Base-by-base conservation (phyloP, 768 basidiomycete genomes). In the Hydnomerulius pinastri region DNA sequence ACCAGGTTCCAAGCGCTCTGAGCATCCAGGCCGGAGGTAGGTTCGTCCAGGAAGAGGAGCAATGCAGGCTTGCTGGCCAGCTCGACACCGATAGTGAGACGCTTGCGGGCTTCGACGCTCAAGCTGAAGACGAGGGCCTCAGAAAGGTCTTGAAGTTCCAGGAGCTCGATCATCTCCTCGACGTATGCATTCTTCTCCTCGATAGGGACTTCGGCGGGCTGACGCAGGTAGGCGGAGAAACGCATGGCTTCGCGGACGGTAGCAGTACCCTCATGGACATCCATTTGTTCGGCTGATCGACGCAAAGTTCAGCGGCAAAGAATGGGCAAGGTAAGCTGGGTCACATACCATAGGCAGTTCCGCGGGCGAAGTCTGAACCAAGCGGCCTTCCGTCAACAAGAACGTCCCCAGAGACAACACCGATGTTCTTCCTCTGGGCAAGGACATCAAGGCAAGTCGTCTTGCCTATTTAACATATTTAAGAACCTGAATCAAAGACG, bases 1-100 rank as follows among this genome's bases (percentile, higher is more conserved):
- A 91, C 80, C 25, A 92, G 71, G 60, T 87, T 86, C 87, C 87
- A 91, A 3, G 91, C 90, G 46, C 83, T 86, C 62, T 81, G 80
- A 32, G 75, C 74, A 57, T 84, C 83, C 48, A 85, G 64, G 50
- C 81, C 78, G 10, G 80, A 80, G 3, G 80, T 81, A 13, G 79
- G 78, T 61, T 79, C 76, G 53, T 77, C 73, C 30, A 63, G 48
- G 42, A 60, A 54, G 43, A 63, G 43, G 5, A 63, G 58, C 12
- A 68, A 60, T 0, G 53, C 53, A 1, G 62, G 61, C 18, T 93
- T 92, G 67, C 88, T 87, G 15, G 92, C 91, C 7, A 96, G 77
- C 65, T 95, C 92, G 47, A 95, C 92, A 50, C 90, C 93, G 58
- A 95, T 95, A 2, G 92, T 94, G 20, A 93, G 76, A 9, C 92